Conservation (phyloP, 768 basidiomycete species). For the Lactarius indigo region DNA sequence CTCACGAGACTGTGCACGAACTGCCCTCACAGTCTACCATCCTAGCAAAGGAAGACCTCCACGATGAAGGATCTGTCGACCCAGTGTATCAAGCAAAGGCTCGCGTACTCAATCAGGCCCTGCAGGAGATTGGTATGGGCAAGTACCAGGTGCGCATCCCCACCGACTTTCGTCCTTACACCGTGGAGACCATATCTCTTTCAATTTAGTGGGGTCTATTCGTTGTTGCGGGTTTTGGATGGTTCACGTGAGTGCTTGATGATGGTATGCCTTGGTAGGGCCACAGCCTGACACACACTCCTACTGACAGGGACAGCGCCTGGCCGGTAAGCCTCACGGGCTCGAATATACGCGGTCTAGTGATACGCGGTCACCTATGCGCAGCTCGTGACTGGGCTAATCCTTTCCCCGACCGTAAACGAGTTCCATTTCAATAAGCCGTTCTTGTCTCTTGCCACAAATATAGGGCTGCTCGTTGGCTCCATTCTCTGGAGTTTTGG, state of each 20-base stretch:
- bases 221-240: slow-evolving; percentile 68
- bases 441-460: slow-evolving; percentile 48
- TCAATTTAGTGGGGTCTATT: slow-evolving; percentile 55
- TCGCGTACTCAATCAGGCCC: slow-evolving; percentile 51
- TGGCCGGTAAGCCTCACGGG: slow-evolving; percentile 54
- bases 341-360: background rate
- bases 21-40: background rate
- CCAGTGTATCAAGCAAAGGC: slow-evolving; percentile 60
- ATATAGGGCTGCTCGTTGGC: slow-evolving; percentile 52
- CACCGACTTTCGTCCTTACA: background rate
- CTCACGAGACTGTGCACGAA: background rate
- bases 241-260: slow-evolving; percentile 56
- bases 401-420: slow-evolving; percentile 44
- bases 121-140: slow-evolving; percentile 71
- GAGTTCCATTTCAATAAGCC: slow-evolving; percentile 49
- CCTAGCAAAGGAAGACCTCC: slow-evolving; percentile 11
- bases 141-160: slow-evolving; percentile 50
- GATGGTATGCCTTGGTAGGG: background rate
- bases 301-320: slow-evolving; percentile 53
- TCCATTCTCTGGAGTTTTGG: slow-evolving; percentile 47
- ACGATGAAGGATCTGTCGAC: slow-evolving; percentile 38
- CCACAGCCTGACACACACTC: background rate
- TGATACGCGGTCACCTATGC: no score
- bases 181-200: background rate
- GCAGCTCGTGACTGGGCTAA: slow-evolving; percentile 42